Percentiles rank a stretch among this genome's conserved stretches.
Evolutionary conservation across 257 asterid genomes (phyloP).

Genomic region (Buddleja alternifolia): DNA sequence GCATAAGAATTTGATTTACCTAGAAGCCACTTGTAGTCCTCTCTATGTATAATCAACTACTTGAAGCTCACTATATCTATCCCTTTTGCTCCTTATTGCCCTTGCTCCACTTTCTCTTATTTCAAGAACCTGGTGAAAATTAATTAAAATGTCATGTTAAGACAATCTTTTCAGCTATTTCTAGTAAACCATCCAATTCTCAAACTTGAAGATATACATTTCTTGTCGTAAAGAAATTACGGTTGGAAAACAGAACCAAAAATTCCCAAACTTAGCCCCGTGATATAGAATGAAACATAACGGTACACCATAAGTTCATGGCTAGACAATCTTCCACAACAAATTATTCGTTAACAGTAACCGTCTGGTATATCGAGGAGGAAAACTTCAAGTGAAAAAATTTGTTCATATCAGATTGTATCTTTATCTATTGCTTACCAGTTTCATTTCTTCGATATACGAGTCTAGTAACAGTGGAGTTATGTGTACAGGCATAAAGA

Average conservation of each 20-base stretch:
- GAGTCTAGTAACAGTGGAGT: not conserved
- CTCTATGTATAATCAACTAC: conserved; percentile 60
- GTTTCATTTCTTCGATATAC: not conserved
- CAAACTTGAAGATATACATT: not conserved
- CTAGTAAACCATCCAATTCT: not conserved
- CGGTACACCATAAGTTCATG: not conserved
- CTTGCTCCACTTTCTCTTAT: conserved; percentile 72
- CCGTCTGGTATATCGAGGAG: not conserved
- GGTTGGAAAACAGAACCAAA: not conserved
- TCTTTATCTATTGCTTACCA: not conserved
- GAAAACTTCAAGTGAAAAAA: conserved; percentile 1
- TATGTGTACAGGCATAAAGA: not conserved
- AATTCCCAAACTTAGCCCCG: not conserved
- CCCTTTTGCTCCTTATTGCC: conserved; percentile 69
- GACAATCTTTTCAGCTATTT: not conserved
- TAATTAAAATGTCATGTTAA: conserved; percentile 9
- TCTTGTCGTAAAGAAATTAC: not conserved
- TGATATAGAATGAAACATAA: not conserved
- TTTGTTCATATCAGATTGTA: not conserved
- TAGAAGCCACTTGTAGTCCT: not conserved
- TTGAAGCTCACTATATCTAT: conserved; percentile 58
- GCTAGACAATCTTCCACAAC: not conserved
- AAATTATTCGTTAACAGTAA: not conserved
- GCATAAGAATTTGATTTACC: conserved; percentile 18
- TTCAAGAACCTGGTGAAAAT: conserved; percentile 70